Base-by-base conservation (phyloP, 192 early-diverging fungal species). In the Linnemannia exigua region DNA sequence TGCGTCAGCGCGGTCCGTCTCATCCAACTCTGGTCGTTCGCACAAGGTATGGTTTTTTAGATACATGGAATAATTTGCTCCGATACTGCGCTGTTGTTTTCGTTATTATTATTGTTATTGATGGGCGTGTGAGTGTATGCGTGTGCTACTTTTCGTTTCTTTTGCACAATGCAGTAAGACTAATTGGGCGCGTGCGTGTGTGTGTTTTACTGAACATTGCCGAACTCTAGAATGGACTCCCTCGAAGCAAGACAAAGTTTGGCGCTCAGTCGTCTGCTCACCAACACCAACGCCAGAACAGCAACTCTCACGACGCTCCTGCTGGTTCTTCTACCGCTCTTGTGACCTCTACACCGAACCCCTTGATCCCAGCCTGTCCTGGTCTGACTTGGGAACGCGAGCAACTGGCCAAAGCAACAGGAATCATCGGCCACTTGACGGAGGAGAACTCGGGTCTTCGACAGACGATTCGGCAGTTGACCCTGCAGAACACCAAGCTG, bases 361-460 rank as follows among this genome's bases (percentile, higher is more conserved):
- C 72, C 0, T 54, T 11, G 22, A 72, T 79, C 47, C 68, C 68
- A 16, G 37, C 84, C 0, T 86, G 84, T 69, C 78, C 84, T 35
- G 84, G 84, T 16, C 37, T 86, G 48, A 80, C 84, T 3, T 86
- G 84, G 84, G 84, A 86, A 28, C 78, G 84, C 11, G 84, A 80
- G 35, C 84, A 86, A 47, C 47, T 80, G 25, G 37, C 84, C 3
- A 41, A 66, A 25, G 84, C 84, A 9, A 86, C 84, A 3, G 84
- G 84, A 16, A 86, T 86, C 28, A 86, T 86, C 50, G 84, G 84
- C 4, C 78, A 86, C 15, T 16, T 86, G 70, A 80, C 74, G 6
- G 84, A 86, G n/a, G 84, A 86, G 54, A 86, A 86, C 63, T 50
- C 78, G 17, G 72, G 70, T 47, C 75, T 86, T 20, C 77, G 84